These are phyloP conservation scores for Pouteria glomerata DNA, from an alignment of 148 eudicot species.

Conservation along the genomic window DNA sequence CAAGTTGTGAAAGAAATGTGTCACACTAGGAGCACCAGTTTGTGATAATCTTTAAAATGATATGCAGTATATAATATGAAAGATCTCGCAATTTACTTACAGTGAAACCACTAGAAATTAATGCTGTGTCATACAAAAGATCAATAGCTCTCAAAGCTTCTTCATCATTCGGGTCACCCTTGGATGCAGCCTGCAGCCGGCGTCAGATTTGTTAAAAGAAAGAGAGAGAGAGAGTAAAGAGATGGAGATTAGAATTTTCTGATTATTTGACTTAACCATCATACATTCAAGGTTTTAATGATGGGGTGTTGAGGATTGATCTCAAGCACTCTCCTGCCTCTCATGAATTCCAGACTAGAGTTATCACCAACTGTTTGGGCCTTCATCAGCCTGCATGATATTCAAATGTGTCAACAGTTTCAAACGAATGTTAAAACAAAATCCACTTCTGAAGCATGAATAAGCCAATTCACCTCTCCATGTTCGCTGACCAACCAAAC, in stretches of 20 bases:
- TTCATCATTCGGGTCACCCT: constrained; percentile 56
- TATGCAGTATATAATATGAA: not conserved
- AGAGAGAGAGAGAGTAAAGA: no score
- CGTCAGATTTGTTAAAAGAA: not conserved
- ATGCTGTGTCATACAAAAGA: constrained; percentile 82
- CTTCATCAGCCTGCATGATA: constrained; percentile 79
- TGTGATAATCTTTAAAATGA: not conserved
- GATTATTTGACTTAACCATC: constrained; percentile 11
- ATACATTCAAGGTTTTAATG: constrained; percentile 75
- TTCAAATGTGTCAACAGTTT: not conserved
- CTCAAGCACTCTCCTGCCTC: constrained; percentile 80
- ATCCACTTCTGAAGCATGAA: not conserved
- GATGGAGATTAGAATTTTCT: not conserved
- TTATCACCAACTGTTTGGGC: constrained; percentile 63
- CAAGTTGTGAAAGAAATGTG: not conserved
- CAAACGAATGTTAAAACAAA: not conserved
- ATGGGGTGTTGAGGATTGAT: constrained; percentile 85
- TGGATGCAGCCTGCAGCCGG: constrained; percentile 55
- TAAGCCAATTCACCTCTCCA: constrained; percentile 70
- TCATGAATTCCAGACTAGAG: constrained; percentile 73
- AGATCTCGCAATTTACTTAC: constrained; percentile 40
- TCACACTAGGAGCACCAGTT: not conserved
- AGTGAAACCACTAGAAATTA: constrained; percentile 87
- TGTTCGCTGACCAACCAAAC: constrained; percentile 97
- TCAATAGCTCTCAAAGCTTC: constrained; percentile 87